Conservation (phyloP, 331 rosid species). For the Phaseolus coccineus region DNA sequence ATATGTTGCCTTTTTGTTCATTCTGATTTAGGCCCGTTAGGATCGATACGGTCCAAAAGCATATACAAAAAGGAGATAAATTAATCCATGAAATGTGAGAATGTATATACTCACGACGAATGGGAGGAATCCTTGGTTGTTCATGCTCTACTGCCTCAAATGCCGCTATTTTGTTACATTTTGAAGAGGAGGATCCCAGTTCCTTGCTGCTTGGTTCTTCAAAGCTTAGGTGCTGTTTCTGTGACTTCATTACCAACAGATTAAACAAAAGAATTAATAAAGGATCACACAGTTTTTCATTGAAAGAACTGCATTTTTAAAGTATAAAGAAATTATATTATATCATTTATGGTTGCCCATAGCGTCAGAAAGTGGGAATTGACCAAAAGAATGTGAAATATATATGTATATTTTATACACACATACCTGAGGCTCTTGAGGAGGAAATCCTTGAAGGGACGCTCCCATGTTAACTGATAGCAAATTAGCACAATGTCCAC, state of each 20-base stretch:
- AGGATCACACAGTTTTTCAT: neutral
- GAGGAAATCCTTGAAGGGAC: slow-evolving; percentile 64
- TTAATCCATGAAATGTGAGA: slow-evolving; percentile 18
- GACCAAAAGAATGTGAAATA: slow-evolving; percentile 4
- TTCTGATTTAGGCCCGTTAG: slow-evolving; percentile 31
- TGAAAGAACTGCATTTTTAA: neutral
- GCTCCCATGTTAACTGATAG: slow-evolving; percentile 81
- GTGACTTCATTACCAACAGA: slow-evolving; percentile 45
- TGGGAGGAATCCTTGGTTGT: slow-evolving; percentile 79
- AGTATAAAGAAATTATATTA: neutral
- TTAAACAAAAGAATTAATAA: slow-evolving; percentile 15
- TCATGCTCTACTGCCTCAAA: slow-evolving; percentile 67
- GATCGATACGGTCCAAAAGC: neutral
- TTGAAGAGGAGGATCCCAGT: slow-evolving; percentile 71
- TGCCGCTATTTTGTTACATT: slow-evolving; percentile 57
- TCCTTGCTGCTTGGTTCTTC: slow-evolving; percentile 70
- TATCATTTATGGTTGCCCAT: neutral
- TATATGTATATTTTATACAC: neutral
- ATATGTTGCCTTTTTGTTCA: slow-evolving; percentile 20
- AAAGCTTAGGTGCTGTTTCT: slow-evolving; percentile 68
- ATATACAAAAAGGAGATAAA: neutral
- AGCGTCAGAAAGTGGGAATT: slow-evolving; percentile 12
- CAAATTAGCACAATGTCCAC: slow-evolving; percentile 95
- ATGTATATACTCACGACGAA: slow-evolving; percentile 71
- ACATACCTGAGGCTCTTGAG: slow-evolving; percentile 64